Evolutionary conservation across 2,329 filamentous ascomycete species (phyloP), one percentile per base, ranked within the genome.

Genomic region (Gyromitra esculenta): DNA sequence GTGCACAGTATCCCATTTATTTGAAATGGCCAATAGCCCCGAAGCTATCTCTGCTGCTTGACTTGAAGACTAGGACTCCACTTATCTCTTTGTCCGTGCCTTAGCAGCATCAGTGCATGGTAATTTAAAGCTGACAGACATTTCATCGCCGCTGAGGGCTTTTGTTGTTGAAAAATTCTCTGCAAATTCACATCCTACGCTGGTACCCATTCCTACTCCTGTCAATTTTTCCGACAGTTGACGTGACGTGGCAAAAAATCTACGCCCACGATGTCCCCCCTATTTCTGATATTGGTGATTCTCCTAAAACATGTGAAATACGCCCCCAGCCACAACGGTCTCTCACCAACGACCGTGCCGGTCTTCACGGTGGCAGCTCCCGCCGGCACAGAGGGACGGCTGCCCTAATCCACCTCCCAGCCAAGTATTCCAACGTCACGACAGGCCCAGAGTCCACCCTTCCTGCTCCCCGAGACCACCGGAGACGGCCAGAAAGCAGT

Each of bases 81-180:
- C 15, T n/a, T 52, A 57, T 35, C 35, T 41, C 57, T 41, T 41
- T 18, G 48, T 15, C 39, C 13, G 37, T 56, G 48, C 37, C 21
- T 11, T 13, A 57, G 9, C 21, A 43, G 8, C 35, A 67, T 67
- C 64, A 57, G 21, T 57, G 64, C 50, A 56, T 41, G 18, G 37
- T 31, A 66, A 66, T 54, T 43, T 31, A 25, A 57, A 43, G 1
- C 7, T 31, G 21, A 21, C 11, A 25, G 35, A 4, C 39, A 45
- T 31, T 31, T 31, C 25, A 3, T 4, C 25, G 4, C 25, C 25
- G 25, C 25, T 31, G 25, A 31, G 25, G 25, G 25, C 25, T 31
- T 31, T 15, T 15, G 41, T 15, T 45, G 41, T 45, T 45, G 15
- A 45, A 54, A 54, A 31, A 11, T 25, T 21, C 25, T 21, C 25